Evolutionary conservation across 257 asterid species (phyloP).

Genomic region (Nicotiana obtusifolia): DNA sequence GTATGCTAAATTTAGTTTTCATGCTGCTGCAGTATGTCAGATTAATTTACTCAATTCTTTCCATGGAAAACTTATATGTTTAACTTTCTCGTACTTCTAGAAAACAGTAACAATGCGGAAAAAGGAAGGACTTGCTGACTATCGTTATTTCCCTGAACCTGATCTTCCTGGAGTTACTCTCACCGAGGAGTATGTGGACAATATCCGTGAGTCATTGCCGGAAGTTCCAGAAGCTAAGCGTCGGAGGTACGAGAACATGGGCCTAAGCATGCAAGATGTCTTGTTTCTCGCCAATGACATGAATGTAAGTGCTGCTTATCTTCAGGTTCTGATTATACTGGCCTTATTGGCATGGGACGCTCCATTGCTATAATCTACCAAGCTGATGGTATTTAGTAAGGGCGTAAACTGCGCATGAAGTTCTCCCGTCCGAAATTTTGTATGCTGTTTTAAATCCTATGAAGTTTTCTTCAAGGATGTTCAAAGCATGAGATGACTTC

Average conservation of each 20-base stretch:
- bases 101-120: constrained; percentile 95
- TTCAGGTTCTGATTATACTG: not conserved
- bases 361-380: not conserved
- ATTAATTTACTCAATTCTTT: not conserved
- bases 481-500: not conserved
- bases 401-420: not conserved
- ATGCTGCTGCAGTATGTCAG: not conserved
- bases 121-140: constrained; percentile 97
- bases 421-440: not conserved
- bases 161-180: constrained; percentile 91
- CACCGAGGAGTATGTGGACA: constrained; percentile 52
- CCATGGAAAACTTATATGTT: constrained; percentile 6
- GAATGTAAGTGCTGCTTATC: constrained; percentile 40
- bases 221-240: constrained; percentile 95
- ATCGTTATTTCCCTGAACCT: constrained; percentile 98
- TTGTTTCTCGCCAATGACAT: constrained; percentile 82
- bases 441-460: not conserved
- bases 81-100: constrained; percentile 35
- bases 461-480: not conserved
- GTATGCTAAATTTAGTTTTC: constrained; percentile 33
- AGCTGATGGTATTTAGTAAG: not conserved
- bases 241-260: constrained; percentile 74
- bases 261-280: constrained; percentile 95
- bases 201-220: constrained; percentile 61
- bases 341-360: not conserved